These are phyloP conservation scores for Fusarium bulbicola DNA, from an alignment of 2,329 filamentous ascomycete species.

Conservation along the genomic window DNA sequence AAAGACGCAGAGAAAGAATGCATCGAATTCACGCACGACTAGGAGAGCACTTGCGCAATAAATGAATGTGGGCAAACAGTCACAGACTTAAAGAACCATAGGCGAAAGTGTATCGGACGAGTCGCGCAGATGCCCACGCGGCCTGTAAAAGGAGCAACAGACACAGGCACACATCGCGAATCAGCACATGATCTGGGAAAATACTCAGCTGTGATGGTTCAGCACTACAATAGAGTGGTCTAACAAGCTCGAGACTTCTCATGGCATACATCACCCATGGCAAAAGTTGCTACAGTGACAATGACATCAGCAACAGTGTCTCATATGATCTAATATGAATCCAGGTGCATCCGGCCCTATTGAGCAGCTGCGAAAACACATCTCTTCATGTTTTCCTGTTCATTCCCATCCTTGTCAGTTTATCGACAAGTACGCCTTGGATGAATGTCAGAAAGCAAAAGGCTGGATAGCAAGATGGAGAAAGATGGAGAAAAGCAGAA, in stretches of 20 bases:
- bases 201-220: background rate
- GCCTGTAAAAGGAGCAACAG: background rate
- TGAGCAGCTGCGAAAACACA: no score
- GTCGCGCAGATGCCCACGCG: background rate
- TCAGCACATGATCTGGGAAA: background rate
- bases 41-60: background rate
- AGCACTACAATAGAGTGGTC: background rate
- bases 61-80: background rate
- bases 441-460: background rate
- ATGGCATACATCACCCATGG: no score
- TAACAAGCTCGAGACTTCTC: background rate
- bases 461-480: background rate
- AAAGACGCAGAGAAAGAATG: background rate
- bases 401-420: no score
- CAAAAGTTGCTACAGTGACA: no score
- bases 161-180: background rate
- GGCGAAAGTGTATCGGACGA: background rate
- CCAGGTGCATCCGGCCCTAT: no score
- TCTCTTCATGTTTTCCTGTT: no score
- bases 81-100: background rate
- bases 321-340: no score
- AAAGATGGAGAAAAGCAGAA: background rate
- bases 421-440: no score
- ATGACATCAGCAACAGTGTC: no score
- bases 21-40: background rate